phyloP scores from a whole-genome alignment of 1,284 basidiomycete species.

The Leccinum pachyderme region DNA sequence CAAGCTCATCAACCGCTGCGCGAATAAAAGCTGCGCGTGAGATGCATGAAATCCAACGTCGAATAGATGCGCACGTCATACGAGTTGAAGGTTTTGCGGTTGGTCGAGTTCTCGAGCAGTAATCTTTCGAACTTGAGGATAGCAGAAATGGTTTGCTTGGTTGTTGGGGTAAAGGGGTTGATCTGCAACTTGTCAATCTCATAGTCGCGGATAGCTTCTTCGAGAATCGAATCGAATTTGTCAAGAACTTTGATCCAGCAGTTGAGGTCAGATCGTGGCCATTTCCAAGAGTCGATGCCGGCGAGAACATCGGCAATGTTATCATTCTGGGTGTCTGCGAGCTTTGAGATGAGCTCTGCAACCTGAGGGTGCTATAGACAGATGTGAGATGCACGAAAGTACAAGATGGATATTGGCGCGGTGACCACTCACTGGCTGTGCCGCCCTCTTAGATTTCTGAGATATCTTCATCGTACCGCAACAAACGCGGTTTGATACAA shows the following conservation, averaged over 20 bases:
- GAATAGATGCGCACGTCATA: constrained; percentile 78
- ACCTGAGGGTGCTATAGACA: constrained; percentile 67
- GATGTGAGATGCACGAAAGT: constrained; percentile 23
- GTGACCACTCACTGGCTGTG: constrained; percentile 52
- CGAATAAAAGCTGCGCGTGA: constrained; percentile 11
- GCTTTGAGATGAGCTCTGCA: constrained; percentile 67
- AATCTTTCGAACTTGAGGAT: constrained; percentile 88
- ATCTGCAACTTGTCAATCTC: constrained; percentile 80
- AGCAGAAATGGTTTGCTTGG: constrained; percentile 77
- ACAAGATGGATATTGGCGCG: constrained; percentile 24
- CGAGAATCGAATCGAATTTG: constrained; percentile 90
- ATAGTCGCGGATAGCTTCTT: constrained; percentile 81
- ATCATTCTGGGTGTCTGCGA: constrained; percentile 63
- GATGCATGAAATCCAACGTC: constrained; percentile 10
- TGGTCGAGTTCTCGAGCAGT: constrained; percentile 96
- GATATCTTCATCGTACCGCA: constrained; percentile 74
- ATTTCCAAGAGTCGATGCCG: constrained; percentile 81
- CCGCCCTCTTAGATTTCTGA: constrained; percentile 74
- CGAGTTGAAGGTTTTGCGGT: constrained; percentile 93
- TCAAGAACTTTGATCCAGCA: constrained; percentile 96
- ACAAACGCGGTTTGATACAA: constrained; percentile 43
- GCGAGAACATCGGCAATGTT: constrained; percentile 64
- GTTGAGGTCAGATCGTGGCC: constrained; percentile 96
- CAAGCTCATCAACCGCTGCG: constrained; percentile 85
- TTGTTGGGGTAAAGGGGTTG: constrained; percentile 74